Base-by-base conservation (phyloP, 495 filamentous ascomycete genomes). In the Elaphomyces granulatus region DNA sequence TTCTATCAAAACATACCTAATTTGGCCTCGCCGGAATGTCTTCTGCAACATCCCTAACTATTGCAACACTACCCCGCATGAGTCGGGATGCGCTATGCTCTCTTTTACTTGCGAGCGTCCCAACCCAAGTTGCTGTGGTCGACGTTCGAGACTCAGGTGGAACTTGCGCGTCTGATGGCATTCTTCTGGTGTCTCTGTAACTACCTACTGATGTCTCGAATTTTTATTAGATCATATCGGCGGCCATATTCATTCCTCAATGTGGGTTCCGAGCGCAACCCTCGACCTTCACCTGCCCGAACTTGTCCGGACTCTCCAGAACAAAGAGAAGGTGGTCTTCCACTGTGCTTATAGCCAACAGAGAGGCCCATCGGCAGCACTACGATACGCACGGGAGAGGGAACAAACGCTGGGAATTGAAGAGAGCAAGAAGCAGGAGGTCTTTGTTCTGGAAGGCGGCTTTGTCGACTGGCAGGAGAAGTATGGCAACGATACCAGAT, bases 281-380 rank as follows among this genome's bases (percentile, higher is more conserved):
- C 73, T 93, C 21, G 83, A 92, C 51, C 67, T 74, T 55, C 74
- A 68, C 42, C 70, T 87, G 44, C 84, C 90, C 0, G 83, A 85
- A 45, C 74, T 98, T 19, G 71, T 93, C 2, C 79, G 82, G 37
- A 78, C 72, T 39, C 73, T 95, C 20, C 59, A 77, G 43, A 78
- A 81, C 52, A 85, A 83, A 51, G 71, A 92, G 32, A 77, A 68
- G 31, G 83, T 98, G 16, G 75, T 98, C 14, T 98, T 98, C 57
- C 92, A 98, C 61, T 98, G 90, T 60, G 80, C 83, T n/a, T 63
- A 96, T 20, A 85, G 80, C 46, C 90, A 96, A 64, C 81, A 90
- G 61, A 72, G 90, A 14, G 65, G 65, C 0, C 65, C 65, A 1
- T 63, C 62, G 35, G 62, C 65, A 8, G 63, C 65, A 3, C 48